Percentiles rank a stretch among this genome's conserved stretches.
Evolutionary conservation across 1,284 basidiomycete species (phyloP).

Genomic region (Cutaneotrichosporon curvatum): DNA sequence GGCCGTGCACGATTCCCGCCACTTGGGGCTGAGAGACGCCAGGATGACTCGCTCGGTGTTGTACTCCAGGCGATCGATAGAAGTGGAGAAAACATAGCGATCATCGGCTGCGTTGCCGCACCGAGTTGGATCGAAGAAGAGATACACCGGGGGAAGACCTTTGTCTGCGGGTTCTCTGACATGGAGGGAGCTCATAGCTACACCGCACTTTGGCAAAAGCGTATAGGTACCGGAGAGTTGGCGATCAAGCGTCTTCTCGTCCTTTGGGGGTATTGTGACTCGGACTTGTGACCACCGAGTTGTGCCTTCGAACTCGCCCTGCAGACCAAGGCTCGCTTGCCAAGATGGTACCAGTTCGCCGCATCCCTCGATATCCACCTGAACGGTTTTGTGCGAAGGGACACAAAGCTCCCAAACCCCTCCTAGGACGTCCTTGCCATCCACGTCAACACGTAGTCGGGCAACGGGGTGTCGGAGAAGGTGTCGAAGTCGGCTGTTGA

Average conservation of each 20-base stretch:
- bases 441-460: slow-evolving; percentile 53
- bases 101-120: slow-evolving; percentile 66
- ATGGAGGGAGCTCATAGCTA: slow-evolving; percentile 79
- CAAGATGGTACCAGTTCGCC: slow-evolving; percentile 73
- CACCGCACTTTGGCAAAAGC: slow-evolving; percentile 78
- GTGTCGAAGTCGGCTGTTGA: slow-evolving; percentile 69
- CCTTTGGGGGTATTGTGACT: slow-evolving; percentile 55
- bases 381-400: slow-evolving; percentile 56
- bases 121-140: slow-evolving; percentile 77
- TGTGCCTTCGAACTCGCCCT: slow-evolving; percentile 59
- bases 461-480: slow-evolving; percentile 70
- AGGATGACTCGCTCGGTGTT: slow-evolving; percentile 69
- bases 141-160: slow-evolving; percentile 60
- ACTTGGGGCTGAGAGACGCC: slow-evolving; percentile 61
- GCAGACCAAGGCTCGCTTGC: slow-evolving; percentile 75
- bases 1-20: slow-evolving; percentile 62
- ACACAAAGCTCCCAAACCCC: slow-evolving; percentile 79
- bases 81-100: slow-evolving; percentile 73
- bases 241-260: slow-evolving; percentile 59
- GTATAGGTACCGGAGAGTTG: slow-evolving; percentile 72
- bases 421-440: slow-evolving; percentile 51
- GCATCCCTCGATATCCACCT: slow-evolving; percentile 58
- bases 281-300: slow-evolving; percentile 62
- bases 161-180: slow-evolving; percentile 46
- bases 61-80: slow-evolving; percentile 68